These are phyloP conservation scores for Aureobasidium pullulans DNA, from an alignment of 2,329 filamentous ascomycete species.

Conservation along the genomic window DNA sequence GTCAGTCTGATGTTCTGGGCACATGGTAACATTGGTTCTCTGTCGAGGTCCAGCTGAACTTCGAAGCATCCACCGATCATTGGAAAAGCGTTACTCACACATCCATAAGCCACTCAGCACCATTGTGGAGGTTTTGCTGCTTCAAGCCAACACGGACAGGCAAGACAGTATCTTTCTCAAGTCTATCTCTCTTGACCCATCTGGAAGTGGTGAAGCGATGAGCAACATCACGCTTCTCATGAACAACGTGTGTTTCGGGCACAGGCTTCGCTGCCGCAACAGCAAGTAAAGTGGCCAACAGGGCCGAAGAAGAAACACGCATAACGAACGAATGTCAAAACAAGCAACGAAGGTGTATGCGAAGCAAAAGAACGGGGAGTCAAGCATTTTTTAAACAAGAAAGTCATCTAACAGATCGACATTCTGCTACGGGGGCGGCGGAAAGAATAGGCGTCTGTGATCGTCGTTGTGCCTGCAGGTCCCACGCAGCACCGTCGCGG, in stretches of 20 bases:
- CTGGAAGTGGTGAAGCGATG: constrained; percentile 20
- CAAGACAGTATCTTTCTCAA: constrained; percentile 30
- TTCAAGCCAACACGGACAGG: constrained; percentile 41
- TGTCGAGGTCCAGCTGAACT: background rate
- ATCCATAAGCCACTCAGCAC: constrained; percentile 27
- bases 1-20: background rate
- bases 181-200: constrained; percentile 33
- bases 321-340: constrained; percentile 4
- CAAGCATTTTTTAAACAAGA: background rate
- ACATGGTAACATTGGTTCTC: background rate
- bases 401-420: background rate
- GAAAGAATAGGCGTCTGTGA: constrained; percentile 2
- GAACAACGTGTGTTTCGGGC: constrained; percentile 30
- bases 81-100: constrained; percentile 16
- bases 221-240: constrained; percentile 33
- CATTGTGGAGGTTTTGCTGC: constrained; percentile 39
- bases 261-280: constrained; percentile 6
- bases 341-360: background rate
- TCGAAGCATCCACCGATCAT: background rate
- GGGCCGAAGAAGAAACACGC: constrained; percentile 7
- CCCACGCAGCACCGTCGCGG: background rate
- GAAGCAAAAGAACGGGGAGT: background rate
- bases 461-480: constrained; percentile 6
- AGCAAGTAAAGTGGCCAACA: constrained; percentile 4
- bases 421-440: constrained; percentile 1